Percentiles rank a stretch among this genome's conserved stretches.
Evolutionary conservation across 352 stramenopile species (phyloP).

Genomic region (Globisporangium perplexum): DNA sequence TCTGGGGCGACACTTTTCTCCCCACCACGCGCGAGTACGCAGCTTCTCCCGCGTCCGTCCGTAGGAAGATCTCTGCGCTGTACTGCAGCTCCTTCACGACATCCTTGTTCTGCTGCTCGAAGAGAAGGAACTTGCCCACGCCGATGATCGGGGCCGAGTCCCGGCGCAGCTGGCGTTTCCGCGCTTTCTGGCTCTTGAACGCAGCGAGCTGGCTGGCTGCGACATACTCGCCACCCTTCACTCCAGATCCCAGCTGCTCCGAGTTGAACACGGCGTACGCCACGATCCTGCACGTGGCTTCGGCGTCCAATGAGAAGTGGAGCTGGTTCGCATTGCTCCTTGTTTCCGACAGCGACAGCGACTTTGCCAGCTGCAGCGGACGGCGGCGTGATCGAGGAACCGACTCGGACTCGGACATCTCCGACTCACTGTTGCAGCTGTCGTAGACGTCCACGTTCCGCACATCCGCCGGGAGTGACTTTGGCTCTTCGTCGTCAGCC

Average conservation of each 20-base stretch:
- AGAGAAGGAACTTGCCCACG: constrained; percentile 80
- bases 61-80: constrained; percentile 76
- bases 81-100: constrained; percentile 90
- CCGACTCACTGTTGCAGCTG: constrained; percentile 80
- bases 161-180: constrained; percentile 66
- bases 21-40: constrained; percentile 74
- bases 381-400: constrained; percentile 21
- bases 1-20: constrained; percentile 42
- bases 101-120: constrained; percentile 88
- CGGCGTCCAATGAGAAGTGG: constrained; percentile 77
- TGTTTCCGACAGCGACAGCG: constrained; percentile 15
- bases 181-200: constrained; percentile 53
- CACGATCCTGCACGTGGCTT: constrained; percentile 78
- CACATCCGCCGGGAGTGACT: constrained; percentile 19
- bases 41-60: constrained; percentile 56
- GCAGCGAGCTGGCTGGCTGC: constrained; percentile 16
- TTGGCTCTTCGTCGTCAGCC: constrained; percentile 26
- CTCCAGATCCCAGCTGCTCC: constrained; percentile 24
- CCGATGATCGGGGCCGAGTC: constrained; percentile 63
- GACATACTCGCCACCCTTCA: constrained; percentile 9
- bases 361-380: constrained; percentile 12
- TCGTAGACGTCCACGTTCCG: constrained; percentile 60
- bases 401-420: constrained; percentile 72
- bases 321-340: constrained; percentile 49
- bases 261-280: constrained; percentile 73